Evolutionary conservation across 495 filamentous ascomycete species (phyloP).

Genomic region (Aspergillus sclerotiicarbonarius): DNA sequence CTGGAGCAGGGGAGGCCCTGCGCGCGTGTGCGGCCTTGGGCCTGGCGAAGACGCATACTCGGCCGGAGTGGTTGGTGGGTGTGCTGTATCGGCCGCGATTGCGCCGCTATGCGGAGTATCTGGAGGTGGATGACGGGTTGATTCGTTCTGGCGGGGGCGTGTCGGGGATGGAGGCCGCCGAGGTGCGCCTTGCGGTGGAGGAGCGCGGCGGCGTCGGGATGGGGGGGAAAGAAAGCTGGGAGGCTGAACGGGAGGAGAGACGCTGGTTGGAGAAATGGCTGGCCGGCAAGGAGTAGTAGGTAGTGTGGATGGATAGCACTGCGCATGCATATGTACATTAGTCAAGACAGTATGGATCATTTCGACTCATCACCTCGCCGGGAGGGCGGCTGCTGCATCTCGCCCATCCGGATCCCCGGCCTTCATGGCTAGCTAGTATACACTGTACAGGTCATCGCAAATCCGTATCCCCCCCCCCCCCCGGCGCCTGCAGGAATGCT

Average conservation of each 20-base stretch:
- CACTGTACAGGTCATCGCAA: neutral
- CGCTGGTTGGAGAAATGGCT: conserved; percentile 43
- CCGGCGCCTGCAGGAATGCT: neutral
- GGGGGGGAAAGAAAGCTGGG: conserved; percentile 14
- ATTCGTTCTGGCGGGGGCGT: conserved; percentile 53
- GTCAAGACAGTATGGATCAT: neutral
- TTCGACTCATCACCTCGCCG: neutral
- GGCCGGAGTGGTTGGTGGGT: conserved; percentile 32
- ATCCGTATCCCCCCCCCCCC: neutral
- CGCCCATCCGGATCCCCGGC: neutral
- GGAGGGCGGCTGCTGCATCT: neutral
- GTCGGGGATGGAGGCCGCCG: conserved; percentile 45
- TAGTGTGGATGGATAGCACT: neutral
- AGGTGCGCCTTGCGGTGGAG: conserved; percentile 57
- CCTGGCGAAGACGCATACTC: conserved; percentile 44
- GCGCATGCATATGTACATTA: neutral
- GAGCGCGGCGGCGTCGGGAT: conserved; percentile 43
- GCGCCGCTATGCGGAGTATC: conserved; percentile 45
- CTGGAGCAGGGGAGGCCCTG: conserved; percentile 27
- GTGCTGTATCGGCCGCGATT: conserved; percentile 41
- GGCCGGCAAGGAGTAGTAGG: neutral
- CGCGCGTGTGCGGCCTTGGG: conserved; percentile 43
- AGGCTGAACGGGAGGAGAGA: conserved; percentile 30
- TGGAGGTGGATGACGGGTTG: conserved; percentile 58
- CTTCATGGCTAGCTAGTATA: neutral